Conservation (phyloP, 2,329 filamentous ascomycete genomes). For the Clarireedia hainanense region DNA sequence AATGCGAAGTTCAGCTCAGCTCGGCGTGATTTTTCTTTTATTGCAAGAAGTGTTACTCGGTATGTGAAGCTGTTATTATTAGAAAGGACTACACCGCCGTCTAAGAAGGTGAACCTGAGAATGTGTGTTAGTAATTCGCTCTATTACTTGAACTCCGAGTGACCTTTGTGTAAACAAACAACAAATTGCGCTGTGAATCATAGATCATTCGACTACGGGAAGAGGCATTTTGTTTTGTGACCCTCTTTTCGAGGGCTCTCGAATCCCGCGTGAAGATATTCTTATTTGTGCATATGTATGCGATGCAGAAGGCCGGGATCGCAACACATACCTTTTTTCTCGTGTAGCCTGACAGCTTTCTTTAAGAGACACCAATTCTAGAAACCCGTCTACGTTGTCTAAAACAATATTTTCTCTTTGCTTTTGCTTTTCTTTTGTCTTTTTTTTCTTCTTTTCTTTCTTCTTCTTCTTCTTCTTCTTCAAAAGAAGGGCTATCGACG, state of each 20-base stretch:
- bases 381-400: background rate
- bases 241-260: slow-evolving; percentile 2
- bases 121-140: slow-evolving; percentile 3
- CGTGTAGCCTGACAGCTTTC: slow-evolving; percentile 3
- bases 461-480: background rate
- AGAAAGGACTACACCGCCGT: slow-evolving; percentile 1
- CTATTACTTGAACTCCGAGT: background rate
- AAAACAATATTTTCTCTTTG: background rate
- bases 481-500: background rate
- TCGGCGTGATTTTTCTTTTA: background rate
- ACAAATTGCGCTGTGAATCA: background rate
- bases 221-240: slow-evolving; percentile 3
- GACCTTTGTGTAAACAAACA: slow-evolving; percentile 1
- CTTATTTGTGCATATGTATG: slow-evolving; percentile 4
- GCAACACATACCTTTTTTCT: slow-evolving; percentile 7
- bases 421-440: background rate
- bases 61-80: background rate
- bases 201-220: slow-evolving; percentile 3
- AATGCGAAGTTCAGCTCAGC: background rate
- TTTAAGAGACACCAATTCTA: background rate
- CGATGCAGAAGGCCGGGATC: slow-evolving; percentile 1
- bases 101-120: background rate
- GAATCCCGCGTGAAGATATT: slow-evolving; percentile 1
- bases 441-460: no score
- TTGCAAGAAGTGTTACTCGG: background rate